Percentiles rank a stretch among this genome's conserved stretches.
phyloP scores from a whole-genome alignment of 2,329 filamentous ascomycete species.

The Talaromyces verruculosus region DNA sequence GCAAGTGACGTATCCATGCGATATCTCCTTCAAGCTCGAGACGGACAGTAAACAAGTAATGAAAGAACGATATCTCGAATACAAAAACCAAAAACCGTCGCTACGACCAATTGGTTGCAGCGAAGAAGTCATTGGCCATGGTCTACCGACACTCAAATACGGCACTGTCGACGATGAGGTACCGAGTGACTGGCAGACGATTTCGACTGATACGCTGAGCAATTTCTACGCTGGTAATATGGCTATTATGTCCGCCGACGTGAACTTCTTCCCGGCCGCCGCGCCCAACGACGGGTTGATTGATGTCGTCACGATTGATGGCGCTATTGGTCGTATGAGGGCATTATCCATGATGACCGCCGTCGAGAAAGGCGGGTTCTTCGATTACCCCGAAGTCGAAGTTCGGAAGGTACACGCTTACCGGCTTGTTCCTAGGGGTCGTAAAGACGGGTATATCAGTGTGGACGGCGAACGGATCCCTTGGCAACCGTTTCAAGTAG shows the following conservation, averaged over 20 bases:
- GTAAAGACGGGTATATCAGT: slow-evolving; percentile 78
- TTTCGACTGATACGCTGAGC: slow-evolving; percentile 74
- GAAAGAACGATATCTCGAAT: slow-evolving; percentile 67
- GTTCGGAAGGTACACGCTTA: slow-evolving; percentile 89
- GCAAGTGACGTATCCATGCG: slow-evolving; percentile 81
- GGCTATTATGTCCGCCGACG: slow-evolving; percentile 83
- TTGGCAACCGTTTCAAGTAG: slow-evolving; percentile 87
- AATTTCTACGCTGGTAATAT: slow-evolving; percentile 97
- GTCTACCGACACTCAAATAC: slow-evolving; percentile 72
- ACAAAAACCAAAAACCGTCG: slow-evolving; percentile 37
- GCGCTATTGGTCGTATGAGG: slow-evolving; percentile 66
- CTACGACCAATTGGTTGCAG: slow-evolving; percentile 31
- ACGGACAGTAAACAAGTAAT: slow-evolving; percentile 73
- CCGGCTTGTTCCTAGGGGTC: slow-evolving; percentile 72
- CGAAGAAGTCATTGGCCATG: slow-evolving; percentile 46
- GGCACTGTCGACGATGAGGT: slow-evolving; percentile 77
- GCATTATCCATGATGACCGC: slow-evolving; percentile 69
- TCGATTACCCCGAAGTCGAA: slow-evolving; percentile 72
- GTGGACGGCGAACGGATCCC: slow-evolving; percentile 88
- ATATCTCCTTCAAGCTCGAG: slow-evolving; percentile 81
- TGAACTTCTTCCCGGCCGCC: slow-evolving; percentile 79
- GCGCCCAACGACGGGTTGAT: slow-evolving; percentile 80
- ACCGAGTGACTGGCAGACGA: slow-evolving; percentile 72
- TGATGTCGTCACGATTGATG: slow-evolving; percentile 79
- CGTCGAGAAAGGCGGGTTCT: slow-evolving; percentile 72